phyloP scores from a whole-genome alignment of 2,329 filamentous ascomycete genomes.

The Aspergillus quadrilineatus region DNA sequence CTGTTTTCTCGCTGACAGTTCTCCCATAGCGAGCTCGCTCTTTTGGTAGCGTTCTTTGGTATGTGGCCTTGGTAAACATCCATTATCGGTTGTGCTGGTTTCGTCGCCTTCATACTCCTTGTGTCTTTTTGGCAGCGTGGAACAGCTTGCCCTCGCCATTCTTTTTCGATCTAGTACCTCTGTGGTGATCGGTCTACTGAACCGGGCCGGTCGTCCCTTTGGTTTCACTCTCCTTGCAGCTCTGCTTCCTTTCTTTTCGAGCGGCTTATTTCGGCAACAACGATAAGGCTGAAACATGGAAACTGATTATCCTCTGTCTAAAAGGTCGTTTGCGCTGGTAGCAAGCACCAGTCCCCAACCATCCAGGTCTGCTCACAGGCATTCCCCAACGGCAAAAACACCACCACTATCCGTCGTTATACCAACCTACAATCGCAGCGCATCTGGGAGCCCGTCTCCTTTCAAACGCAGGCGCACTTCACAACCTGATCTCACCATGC shows the following conservation, averaged over 20 bases:
- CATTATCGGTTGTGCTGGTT: slow-evolving; percentile 14
- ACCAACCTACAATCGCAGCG: slow-evolving; percentile 27
- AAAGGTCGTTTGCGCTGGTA: slow-evolving; percentile 45
- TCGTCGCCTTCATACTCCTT: slow-evolving; percentile 12
- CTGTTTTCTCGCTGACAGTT: slow-evolving; percentile 20
- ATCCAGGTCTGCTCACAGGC: slow-evolving; percentile 29
- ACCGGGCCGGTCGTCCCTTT: slow-evolving; percentile 26
- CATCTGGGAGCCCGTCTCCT: slow-evolving; percentile 29
- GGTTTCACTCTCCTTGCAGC: slow-evolving; percentile 31
- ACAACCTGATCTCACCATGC: slow-evolving; percentile 33
- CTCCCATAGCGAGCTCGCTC: slow-evolving; percentile 18
- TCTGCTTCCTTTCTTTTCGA: slow-evolving; percentile 25
- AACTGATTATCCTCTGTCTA: slow-evolving; percentile 31
- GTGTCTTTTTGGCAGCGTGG: slow-evolving; percentile 3
- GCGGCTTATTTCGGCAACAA: slow-evolving; percentile 12
- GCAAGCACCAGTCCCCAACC: slow-evolving; percentile 32
- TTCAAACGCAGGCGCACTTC: slow-evolving; percentile 31
- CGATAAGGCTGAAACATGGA: slow-evolving; percentile 24
- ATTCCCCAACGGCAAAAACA: slow-evolving; percentile 16
- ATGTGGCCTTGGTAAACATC: slow-evolving; percentile 20
- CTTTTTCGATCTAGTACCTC: slow-evolving; percentile 17
- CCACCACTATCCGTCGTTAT: slow-evolving; percentile 19
- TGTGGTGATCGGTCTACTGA: slow-evolving; percentile 18
- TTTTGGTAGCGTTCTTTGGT: slow-evolving; percentile 25
- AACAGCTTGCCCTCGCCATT: slow-evolving; percentile 8